Evolutionary conservation across 352 stramenopile genomes (phyloP).

Genomic region (Phytopythium cucurbitacearum): DNA sequence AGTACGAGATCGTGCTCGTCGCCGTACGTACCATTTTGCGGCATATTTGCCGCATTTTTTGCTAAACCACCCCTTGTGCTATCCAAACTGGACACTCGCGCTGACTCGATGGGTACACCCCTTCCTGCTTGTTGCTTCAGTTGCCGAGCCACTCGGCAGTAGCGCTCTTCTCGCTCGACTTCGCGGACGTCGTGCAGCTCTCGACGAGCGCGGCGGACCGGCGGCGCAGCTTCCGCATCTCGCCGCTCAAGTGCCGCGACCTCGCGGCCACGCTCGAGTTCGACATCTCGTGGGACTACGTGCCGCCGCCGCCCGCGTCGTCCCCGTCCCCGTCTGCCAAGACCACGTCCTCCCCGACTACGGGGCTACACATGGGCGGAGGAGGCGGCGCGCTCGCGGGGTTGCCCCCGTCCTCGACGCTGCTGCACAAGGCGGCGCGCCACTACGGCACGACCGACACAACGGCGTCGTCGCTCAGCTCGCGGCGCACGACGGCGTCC

Average conservation of each 20-base stretch:
- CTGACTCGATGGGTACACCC: too few relatives aligned
- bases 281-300: constrained; percentile 67
- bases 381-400: constrained; percentile 15
- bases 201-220: constrained; percentile 24
- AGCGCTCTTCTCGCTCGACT: constrained; percentile 71
- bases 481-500: constrained; percentile 50
- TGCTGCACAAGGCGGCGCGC: constrained; percentile 14
- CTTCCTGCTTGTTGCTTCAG: constrained; percentile 11
- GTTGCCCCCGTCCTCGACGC: constrained; percentile 33
- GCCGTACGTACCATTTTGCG: constrained; percentile 30
- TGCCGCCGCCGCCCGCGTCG: constrained; percentile 13
- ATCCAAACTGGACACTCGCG: too few relatives aligned
- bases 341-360: constrained; percentile 6
- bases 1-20: constrained; percentile 81
- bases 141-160: constrained; percentile 79
- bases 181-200: constrained; percentile 61
- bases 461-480: constrained; percentile 30
- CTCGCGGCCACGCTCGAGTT: constrained; percentile 70
- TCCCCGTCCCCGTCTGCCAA: constrained; percentile 5
- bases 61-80: too few relatives aligned
- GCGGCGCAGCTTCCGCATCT: constrained; percentile 55
- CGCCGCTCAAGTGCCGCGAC: constrained; percentile 72
- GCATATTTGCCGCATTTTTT: too few relatives aligned
- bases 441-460: constrained; percentile 15
- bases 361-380: constrained; percentile 17